phyloP scores from a whole-genome alignment of 257 asterid species.

The Plantago ovata region DNA sequence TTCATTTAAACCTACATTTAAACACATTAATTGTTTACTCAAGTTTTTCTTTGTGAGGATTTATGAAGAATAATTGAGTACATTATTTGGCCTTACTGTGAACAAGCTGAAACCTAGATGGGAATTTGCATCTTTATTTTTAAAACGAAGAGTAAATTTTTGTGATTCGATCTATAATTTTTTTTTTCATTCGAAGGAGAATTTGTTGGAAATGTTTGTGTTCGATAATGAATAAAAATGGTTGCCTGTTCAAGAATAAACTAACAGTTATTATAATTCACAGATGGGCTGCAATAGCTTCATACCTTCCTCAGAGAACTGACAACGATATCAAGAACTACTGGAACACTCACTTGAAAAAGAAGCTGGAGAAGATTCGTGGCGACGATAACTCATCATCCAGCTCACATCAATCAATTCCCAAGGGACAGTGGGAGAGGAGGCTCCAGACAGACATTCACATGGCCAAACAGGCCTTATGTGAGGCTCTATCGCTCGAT shows the following conservation, averaged over 20 bases:
- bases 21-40: too few species aligned
- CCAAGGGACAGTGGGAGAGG: constrained; percentile 77
- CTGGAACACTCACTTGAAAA: constrained; percentile 71
- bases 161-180: too few species aligned
- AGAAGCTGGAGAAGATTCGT: constrained; percentile 42
- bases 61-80: too few species aligned
- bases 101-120: too few species aligned
- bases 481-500: constrained; percentile 61
- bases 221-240: not conserved
- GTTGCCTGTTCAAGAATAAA: too few species aligned
- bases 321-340: constrained; percentile 76
- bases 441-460: constrained; percentile 77
- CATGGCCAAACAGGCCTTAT: constrained; percentile 63
- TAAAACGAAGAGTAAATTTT: too few species aligned
- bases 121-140: too few species aligned
- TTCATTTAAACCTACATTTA: too few species aligned
- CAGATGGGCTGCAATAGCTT: constrained; percentile 87
- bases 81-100: too few species aligned
- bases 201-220: too few species aligned
- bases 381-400: constrained; percentile 25
- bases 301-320: constrained; percentile 68
- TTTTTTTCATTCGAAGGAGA: too few species aligned
- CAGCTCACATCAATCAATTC: constrained; percentile 29
- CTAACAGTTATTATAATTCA: constrained; percentile 5
- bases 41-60: too few species aligned